Conservation (phyloP, 2,329 filamentous ascomycete species). For the Ascochyta pisi region DNA sequence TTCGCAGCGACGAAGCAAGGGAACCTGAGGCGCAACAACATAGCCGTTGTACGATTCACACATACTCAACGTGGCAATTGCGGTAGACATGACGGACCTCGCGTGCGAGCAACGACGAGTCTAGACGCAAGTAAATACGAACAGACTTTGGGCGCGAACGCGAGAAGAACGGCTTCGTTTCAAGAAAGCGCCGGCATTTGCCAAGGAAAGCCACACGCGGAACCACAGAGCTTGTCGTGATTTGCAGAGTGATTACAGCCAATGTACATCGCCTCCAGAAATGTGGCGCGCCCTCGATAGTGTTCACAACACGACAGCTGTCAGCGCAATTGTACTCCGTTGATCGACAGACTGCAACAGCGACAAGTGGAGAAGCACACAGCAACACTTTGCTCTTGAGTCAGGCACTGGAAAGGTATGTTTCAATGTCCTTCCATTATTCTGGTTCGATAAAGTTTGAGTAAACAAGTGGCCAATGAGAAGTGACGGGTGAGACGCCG, state of each 20-base stretch:
- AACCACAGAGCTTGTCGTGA: background rate
- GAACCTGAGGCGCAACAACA: background rate
- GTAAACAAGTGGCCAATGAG: background rate
- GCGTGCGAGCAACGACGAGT: background rate
- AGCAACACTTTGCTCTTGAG: background rate
- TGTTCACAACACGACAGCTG: background rate
- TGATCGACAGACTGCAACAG: background rate
- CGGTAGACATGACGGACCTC: background rate
- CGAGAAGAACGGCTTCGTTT: slow-evolving; percentile 8
- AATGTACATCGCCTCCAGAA: background rate
- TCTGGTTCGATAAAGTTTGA: background rate
- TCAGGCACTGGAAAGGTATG: background rate
- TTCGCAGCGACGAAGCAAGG: slow-evolving; percentile 5
- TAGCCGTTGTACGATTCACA: background rate
- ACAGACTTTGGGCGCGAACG: slow-evolving; percentile 7
- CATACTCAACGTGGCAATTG: background rate
- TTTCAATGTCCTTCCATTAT: background rate
- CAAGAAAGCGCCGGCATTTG: background rate
- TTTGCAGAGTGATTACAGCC: background rate
- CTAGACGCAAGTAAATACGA: background rate
- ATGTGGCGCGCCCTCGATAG: background rate
- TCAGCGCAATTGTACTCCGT: background rate
- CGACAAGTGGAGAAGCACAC: background rate
- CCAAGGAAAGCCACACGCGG: slow-evolving; percentile 5
- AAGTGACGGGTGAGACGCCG: background rate